Conservation (phyloP, 2,329 filamentous ascomycete genomes). For the Xylaria digitata region DNA sequence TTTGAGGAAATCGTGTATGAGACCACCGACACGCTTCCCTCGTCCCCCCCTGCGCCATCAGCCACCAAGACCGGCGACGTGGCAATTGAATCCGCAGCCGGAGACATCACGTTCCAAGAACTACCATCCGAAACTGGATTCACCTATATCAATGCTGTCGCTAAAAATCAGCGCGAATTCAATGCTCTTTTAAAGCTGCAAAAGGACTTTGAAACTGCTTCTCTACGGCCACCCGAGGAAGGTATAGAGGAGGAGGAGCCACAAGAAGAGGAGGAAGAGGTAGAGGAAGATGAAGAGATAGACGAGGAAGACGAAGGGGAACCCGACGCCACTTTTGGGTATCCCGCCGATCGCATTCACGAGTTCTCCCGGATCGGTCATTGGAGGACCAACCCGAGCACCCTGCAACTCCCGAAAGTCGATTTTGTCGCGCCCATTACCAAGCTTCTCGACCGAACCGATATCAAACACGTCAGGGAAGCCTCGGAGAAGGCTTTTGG, state of each 20-base stretch:
- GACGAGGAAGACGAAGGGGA: constrained; percentile 53
- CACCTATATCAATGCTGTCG: constrained; percentile 61
- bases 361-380: constrained; percentile 79
- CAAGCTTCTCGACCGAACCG: constrained; percentile 72
- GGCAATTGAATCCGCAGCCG: constrained; percentile 40
- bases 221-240: constrained; percentile 50
- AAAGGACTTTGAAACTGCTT: constrained; percentile 65
- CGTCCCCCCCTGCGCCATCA: not conserved
- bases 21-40: constrained; percentile 10
- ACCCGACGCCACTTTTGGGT: constrained; percentile 47
- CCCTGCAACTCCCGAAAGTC: constrained; percentile 78
- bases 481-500: constrained; percentile 81
- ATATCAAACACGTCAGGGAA: constrained; percentile 79
- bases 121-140: constrained; percentile 52
- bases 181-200: constrained; percentile 65
- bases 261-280: constrained; percentile 46
- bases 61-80: constrained; percentile 44
- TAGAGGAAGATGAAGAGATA: constrained; percentile 54
- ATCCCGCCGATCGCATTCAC: constrained; percentile 69
- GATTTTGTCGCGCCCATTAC: constrained; percentile 77
- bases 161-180: constrained; percentile 66
- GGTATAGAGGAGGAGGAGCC: constrained; percentile 48
- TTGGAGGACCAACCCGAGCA: constrained; percentile 78
- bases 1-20: constrained; percentile 71
- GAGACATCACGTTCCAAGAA: constrained; percentile 37